Base-by-base conservation (phyloP, 169 alveolate genomes). In the Plasmodium vivax region DNA sequence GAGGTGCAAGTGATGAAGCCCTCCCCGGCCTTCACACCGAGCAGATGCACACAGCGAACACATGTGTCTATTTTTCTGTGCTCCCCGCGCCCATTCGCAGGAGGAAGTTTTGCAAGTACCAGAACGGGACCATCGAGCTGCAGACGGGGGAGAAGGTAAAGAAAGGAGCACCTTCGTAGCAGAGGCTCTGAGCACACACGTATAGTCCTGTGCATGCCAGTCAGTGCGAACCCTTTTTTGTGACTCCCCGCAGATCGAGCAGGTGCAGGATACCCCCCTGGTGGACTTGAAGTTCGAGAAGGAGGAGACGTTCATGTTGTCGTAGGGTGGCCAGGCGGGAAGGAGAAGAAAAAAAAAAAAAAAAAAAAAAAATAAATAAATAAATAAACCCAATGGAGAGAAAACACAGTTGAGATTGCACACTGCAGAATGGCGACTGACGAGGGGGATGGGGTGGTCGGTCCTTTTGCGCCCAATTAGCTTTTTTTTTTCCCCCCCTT, bases 61-160 rank as follows among this genome's bases (percentile, higher is more conserved):
- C 41, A 34, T 3, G 41, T 3, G 41, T 34, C 1, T 34, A 34
- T 34, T 8, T 68, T 30, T 3, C 8, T 1, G 47, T 84, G 14
- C 75, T 3, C 54, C 27, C n/a, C 19, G 1, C 36, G 34, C 0
- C 32, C 8, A 38, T 56, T 84, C 51, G 45, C 71, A 84, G 92
- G 83, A 85, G 93, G 81, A 85, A 85, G 72, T 85, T 85, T 27
- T 51, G 93, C 77, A 85, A 85, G 38, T 85, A 74, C 79, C 93
- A 85, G 68, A 85, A 85, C 12, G 93, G 93, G 5, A 74, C 93
- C 41, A 85, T 85, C 16, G 93, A 85, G 68, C 81, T 85, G 81
- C 93, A 75, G 12, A 27, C 32, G 27, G 93, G 93, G 16, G 87
- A 56, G 68, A 85, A 85, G 85, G 93, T 85, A 85, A 85, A 34